These are phyloP conservation scores for Physcomitrium patens DNA, from an alignment of 225 moss, liverwort and hornwort species.

Conservation along the genomic window DNA sequence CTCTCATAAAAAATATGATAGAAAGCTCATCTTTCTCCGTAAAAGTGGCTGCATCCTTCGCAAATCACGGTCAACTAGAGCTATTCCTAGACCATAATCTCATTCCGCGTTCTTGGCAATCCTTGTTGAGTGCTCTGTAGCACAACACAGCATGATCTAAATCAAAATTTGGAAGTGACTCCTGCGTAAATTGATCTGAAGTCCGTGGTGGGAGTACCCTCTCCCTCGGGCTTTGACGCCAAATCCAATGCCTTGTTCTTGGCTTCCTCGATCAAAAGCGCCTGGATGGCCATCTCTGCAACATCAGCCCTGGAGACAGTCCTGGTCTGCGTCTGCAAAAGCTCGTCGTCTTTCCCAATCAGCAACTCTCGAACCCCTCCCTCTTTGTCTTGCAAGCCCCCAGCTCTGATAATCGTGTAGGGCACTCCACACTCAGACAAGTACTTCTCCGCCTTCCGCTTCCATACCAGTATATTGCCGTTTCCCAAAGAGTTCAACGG, in stretches of 20 bases:
- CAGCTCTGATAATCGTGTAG: slow-evolving; percentile 90
- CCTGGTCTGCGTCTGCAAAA: slow-evolving; percentile 69
- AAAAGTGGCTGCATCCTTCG: slow-evolving; percentile 1
- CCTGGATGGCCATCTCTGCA: slow-evolving; percentile 72
- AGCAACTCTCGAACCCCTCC: slow-evolving; percentile 81
- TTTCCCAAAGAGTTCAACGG: slow-evolving; percentile 77
- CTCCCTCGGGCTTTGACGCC: slow-evolving; percentile 86
- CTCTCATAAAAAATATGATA: neutral
- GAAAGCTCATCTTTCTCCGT: neutral
- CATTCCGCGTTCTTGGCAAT: slow-evolving; percentile 13
- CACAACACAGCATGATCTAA: neutral
- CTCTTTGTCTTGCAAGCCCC: slow-evolving; percentile 83
- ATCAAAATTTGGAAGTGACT: slow-evolving; percentile 68
- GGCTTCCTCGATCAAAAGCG: slow-evolving; percentile 76
- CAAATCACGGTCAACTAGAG: neutral
- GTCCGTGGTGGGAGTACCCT: slow-evolving; percentile 65
- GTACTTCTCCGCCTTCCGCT: slow-evolving; percentile 87
- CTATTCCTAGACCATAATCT: neutral
- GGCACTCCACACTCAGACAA: slow-evolving; percentile 76
- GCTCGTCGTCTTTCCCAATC: slow-evolving; percentile 70
- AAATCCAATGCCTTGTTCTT: slow-evolving; percentile 81
- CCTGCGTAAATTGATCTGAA: slow-evolving; percentile 69
- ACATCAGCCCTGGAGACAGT: slow-evolving; percentile 74
- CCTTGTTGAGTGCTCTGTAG: slow-evolving; percentile 18
- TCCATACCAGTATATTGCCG: slow-evolving; percentile 90